Percentiles rank a stretch among this genome's conserved stretches.
Evolutionary conservation across 1,139 yeast genomes (phyloP).

Genomic region (Geotrichum histeridarum): DNA sequence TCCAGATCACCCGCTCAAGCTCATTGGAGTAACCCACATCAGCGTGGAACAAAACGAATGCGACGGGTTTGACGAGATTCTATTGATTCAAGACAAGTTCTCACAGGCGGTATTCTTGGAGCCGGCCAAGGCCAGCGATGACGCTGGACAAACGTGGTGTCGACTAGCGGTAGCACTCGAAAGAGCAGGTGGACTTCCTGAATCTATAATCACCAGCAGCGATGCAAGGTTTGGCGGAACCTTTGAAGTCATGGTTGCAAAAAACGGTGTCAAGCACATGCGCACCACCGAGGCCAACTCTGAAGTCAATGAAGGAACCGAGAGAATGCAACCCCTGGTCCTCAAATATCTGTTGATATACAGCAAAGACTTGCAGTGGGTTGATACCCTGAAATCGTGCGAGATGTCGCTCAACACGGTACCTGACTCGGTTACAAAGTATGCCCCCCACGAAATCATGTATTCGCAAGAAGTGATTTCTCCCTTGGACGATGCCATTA

Average conservation of each 20-base stretch:
- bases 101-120: background rate
- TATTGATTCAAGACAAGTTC: background rate
- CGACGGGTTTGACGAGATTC: background rate
- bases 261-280: background rate
- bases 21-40: no score
- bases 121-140: background rate
- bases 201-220: background rate
- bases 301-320: background rate
- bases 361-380: background rate
- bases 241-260: background rate
- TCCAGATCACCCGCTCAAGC: no score
- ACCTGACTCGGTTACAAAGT: background rate
- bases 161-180: background rate
- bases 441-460: background rate
- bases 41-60: no score
- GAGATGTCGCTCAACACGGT: background rate
- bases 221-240: background rate
- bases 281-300: background rate
- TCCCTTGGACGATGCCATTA: background rate
- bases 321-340: background rate
- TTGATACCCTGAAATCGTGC: background rate
- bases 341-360: background rate
- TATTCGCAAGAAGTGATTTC: background rate
- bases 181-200: background rate
- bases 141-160: background rate